A percentile compares a stretch with the other conserved stretches of the same genome.
Evolutionary conservation across 768 basidiomycete genomes (phyloP).

Genomic region (Russula abietina): DNA sequence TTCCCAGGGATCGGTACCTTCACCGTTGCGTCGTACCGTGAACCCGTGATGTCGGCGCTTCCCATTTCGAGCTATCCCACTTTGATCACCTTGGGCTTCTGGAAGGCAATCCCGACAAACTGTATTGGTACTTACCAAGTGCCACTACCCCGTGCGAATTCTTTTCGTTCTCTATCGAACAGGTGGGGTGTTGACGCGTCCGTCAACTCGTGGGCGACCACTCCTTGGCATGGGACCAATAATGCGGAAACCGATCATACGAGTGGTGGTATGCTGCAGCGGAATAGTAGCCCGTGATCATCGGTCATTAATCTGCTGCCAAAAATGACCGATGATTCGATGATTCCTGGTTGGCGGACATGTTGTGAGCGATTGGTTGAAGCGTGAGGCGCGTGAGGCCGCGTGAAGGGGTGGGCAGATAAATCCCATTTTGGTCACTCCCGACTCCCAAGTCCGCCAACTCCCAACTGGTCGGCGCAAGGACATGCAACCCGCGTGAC

Average conservation of each 20-base stretch:
- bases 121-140: neutral
- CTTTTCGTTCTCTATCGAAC: slow-evolving; percentile 7
- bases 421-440: no score
- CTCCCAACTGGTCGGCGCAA: no score
- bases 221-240: neutral
- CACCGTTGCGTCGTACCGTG: neutral
- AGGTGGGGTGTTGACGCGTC: neutral
- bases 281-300: neutral
- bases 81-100: neutral
- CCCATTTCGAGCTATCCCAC: neutral
- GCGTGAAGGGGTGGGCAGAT: no score
- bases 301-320: no score
- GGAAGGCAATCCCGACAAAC: neutral
- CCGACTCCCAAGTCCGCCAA: no score
- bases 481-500: no score
- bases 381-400: no score
- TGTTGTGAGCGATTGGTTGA: no score
- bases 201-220: neutral
- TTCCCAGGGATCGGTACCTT: neutral
- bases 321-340: no score
- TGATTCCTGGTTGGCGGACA: no score
- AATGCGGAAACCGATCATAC: no score
- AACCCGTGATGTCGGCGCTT: neutral
- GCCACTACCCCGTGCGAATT: neutral
- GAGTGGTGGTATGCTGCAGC: no score